A percentile compares a stretch with the other conserved stretches of the same genome.
These are phyloP conservation scores for Nemania sp. DNA, from an alignment of 2,329 filamentous ascomycete species.

Conservation along the genomic window DNA sequence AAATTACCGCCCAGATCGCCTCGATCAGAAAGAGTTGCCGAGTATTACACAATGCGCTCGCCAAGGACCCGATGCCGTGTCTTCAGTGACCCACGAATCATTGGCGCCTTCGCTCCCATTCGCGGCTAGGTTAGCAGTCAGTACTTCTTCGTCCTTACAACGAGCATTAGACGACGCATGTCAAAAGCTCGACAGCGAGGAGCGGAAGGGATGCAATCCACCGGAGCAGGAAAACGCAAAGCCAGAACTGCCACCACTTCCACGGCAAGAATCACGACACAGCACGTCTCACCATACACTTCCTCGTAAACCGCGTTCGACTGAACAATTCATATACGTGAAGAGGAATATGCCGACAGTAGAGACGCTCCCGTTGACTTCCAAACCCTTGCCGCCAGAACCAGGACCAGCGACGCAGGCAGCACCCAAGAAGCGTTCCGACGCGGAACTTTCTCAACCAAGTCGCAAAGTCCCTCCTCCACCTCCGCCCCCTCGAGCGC, in stretches of 20 bases:
- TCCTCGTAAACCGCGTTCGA: constrained; percentile 29
- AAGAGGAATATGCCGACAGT: constrained; percentile 40
- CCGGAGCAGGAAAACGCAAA: constrained; percentile 21
- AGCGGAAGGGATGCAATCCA: constrained; percentile 31
- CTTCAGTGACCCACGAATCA: constrained; percentile 42
- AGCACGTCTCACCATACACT: constrained; percentile 14
- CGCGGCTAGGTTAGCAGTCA: constrained; percentile 47
- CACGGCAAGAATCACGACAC: constrained; percentile 18
- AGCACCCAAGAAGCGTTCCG: constrained; percentile 21
- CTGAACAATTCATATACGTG: constrained; percentile 39
- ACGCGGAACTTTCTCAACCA: constrained; percentile 29
- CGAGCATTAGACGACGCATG: constrained; percentile 49
- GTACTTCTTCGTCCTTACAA: constrained; percentile 50
- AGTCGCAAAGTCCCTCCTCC: constrained; percentile 20
- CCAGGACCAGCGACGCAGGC: constrained; percentile 26
- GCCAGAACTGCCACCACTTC: constrained; percentile 37
- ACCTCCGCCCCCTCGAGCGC: constrained; percentile 11
- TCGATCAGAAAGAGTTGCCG: constrained; percentile 11
- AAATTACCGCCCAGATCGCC: constrained; percentile 7
- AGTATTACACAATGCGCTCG: constrained; percentile 8
- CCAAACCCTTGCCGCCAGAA: constrained; percentile 41
- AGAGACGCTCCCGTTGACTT: constrained; percentile 24
- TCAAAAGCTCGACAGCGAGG: constrained; percentile 45
- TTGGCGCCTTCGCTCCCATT: constrained; percentile 49
- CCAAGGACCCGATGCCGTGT: constrained; percentile 29